Base-by-base conservation (phyloP, 352 stramenopile genomes). In the Globisporangium middletonii region DNA sequence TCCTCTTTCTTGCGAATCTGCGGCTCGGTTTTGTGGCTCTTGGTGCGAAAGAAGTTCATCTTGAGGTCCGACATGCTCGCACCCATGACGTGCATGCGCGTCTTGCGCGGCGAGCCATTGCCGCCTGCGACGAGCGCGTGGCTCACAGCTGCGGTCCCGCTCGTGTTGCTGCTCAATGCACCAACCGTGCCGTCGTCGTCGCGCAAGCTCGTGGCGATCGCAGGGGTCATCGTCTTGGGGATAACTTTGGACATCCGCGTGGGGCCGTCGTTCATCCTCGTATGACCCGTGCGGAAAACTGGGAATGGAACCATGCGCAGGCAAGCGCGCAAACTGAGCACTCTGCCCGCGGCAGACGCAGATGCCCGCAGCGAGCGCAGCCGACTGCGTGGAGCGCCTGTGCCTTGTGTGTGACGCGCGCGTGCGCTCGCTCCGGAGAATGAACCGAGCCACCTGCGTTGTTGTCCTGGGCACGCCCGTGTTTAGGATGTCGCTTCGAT, bases 241-340 rank as follows among this genome's bases (percentile, higher is more conserved):
- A 88, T 81, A 54, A 91, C 81, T 87, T 91, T 88, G 38, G 75
- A 71, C 78, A 91, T 89, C 64, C 74, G 71, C 55, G 77, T 69
- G 27, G 77, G 71, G 49, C 61, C 74, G 68, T 91, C 77, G 53
- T 68, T 79, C 78, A 89, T 89, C 75, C 77, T 91, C 64, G 75
- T 75, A 73, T 89, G 79, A 47, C 73, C 73, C 64, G 76, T 91
- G n/a, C 70, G 67, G 68, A 84, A 86, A 86, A 78, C 54, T 43
- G 67, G 69, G 77, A 88, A 85, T 88, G 77, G 63, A 69, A 86
- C 68, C 80, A 90, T 90, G 54, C 55, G 55, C 41, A 12, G 43
- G 18, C 33, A 38, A 38, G 33, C 33, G 33, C 33, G 33, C 33
- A 38, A 38, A 38, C 33, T 9, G 33, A 38, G 33, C 33, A 38